Conservation (phyloP, 139 green algal species). For the Picochlorum costavermella region DNA sequence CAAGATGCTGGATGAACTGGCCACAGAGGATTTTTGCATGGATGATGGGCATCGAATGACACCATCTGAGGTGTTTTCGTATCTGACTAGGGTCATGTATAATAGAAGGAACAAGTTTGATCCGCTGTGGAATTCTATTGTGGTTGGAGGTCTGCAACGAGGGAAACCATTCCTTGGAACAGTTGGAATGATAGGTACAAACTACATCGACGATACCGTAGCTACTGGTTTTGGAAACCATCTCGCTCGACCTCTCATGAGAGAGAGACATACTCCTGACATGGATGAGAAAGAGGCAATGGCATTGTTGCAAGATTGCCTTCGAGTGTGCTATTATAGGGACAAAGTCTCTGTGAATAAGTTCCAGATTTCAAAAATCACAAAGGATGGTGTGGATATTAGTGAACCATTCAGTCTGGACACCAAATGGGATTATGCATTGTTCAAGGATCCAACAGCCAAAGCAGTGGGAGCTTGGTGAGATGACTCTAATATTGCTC, state of each 20-base stretch:
- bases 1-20: slow-evolving; percentile 82
- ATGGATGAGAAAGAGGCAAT: slow-evolving; percentile 85
- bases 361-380: slow-evolving; percentile 81
- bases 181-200: slow-evolving; percentile 86
- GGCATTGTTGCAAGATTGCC: slow-evolving; percentile 72
- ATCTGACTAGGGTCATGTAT: slow-evolving; percentile 93
- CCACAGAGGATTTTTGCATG: slow-evolving; percentile 74
- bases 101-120: slow-evolving; percentile 86
- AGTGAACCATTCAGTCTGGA: slow-evolving; percentile 84
- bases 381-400: slow-evolving; percentile 58
- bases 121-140: slow-evolving; percentile 93
- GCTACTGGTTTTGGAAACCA: slow-evolving; percentile 85
- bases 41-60: slow-evolving; percentile 79
- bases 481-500: not conserved
- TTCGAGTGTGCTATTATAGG: slow-evolving; percentile 92
- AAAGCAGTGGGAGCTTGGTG: slow-evolving; percentile 34
- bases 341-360: slow-evolving; percentile 95
- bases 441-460: slow-evolving; percentile 34
- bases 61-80: slow-evolving; percentile 73
- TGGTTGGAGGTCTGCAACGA: slow-evolving; percentile 69
- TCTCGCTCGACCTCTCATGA: slow-evolving; percentile 85
- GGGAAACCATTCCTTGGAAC: slow-evolving; percentile 70
- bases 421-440: slow-evolving; percentile 80
- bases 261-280: slow-evolving; percentile 73
- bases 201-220: slow-evolving; percentile 63